Conservation (phyloP, 2,329 filamentous ascomycete genomes). For the Epichloe gansuensis region DNA sequence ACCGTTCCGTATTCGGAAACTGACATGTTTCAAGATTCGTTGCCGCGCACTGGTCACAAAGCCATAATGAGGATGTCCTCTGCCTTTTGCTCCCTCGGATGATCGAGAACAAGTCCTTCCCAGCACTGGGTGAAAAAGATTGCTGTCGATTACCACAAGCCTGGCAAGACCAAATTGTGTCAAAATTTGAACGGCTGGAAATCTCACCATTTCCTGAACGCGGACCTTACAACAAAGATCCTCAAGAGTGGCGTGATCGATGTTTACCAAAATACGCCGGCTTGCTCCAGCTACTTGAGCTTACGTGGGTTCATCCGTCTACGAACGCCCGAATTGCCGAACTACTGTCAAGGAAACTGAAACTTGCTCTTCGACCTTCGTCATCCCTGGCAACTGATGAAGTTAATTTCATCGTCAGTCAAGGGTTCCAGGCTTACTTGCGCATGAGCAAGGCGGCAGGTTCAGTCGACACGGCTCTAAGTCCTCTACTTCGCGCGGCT, state of each 20-base stretch:
- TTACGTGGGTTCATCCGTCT: slow-evolving; percentile 50
- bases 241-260: slow-evolving; percentile 46
- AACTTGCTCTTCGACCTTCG: slow-evolving; percentile 49
- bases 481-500: slow-evolving; percentile 51
- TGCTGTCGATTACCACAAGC: slow-evolving; percentile 45
- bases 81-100: slow-evolving; percentile 57
- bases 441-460: slow-evolving; percentile 48
- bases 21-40: slow-evolving; percentile 53
- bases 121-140: slow-evolving; percentile 37
- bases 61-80: slow-evolving; percentile 51
- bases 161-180: slow-evolving; percentile 62
- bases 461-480: slow-evolving; percentile 46
- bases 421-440: slow-evolving; percentile 62
- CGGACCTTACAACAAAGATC: slow-evolving; percentile 48
- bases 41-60: slow-evolving; percentile 56
- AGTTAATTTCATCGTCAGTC: slow-evolving; percentile 60
- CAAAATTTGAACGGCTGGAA: slow-evolving; percentile 53
- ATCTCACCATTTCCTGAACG: slow-evolving; percentile 52
- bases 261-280: slow-evolving; percentile 57
- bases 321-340: slow-evolving; percentile 54
- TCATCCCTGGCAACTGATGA: slow-evolving; percentile 46
- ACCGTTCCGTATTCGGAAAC: neutral
- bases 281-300: slow-evolving; percentile 49
- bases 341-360: slow-evolving; percentile 51
- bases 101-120: slow-evolving; percentile 42